A percentile compares a stretch with the other conserved stretches of the same genome.
Conservation (phyloP, 176 grass and related monocot genomes). For the Avena insularis region DNA sequence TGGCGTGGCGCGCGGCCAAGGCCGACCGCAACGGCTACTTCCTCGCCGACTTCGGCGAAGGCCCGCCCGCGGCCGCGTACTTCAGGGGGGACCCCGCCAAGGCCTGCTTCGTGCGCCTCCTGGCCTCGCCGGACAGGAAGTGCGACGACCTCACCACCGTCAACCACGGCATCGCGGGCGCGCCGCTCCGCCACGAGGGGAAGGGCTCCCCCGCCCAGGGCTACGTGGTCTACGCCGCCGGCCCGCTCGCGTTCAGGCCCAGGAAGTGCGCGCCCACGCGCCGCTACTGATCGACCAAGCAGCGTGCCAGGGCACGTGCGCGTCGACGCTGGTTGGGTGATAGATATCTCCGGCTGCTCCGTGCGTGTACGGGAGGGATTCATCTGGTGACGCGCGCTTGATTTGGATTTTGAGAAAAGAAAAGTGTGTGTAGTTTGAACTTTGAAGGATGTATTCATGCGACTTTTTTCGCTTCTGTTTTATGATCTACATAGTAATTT, state of each 20-base stretch:
- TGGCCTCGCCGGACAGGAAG: slow-evolving; percentile 55
- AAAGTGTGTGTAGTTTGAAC: background rate
- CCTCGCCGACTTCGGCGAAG: slow-evolving; percentile 47
- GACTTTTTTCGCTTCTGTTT: background rate
- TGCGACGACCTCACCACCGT: slow-evolving; percentile 70
- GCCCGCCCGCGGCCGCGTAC: background rate
- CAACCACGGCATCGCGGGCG: slow-evolving; percentile 59
- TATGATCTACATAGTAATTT: background rate
- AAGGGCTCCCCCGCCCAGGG: slow-evolving; percentile 38
- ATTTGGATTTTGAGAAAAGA: background rate
- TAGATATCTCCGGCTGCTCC: too few species aligned
- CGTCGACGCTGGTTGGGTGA: too few species aligned
- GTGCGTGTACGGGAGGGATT: too few species aligned
- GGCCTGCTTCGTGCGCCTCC: slow-evolving; percentile 77
- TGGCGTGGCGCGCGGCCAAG: slow-evolving; percentile 1
- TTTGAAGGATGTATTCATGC: background rate
- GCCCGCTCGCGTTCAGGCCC: slow-evolving; percentile 69
- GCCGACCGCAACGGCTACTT: slow-evolving; percentile 67
- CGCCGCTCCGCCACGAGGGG: slow-evolving; percentile 53
- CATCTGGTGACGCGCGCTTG: background rate
- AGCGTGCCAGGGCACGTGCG: too few species aligned
- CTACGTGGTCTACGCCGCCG: slow-evolving; percentile 42
- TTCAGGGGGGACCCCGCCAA: slow-evolving; percentile 19
- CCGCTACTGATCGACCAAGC: slow-evolving; percentile 8
- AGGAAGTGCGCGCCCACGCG: slow-evolving; percentile 38